Evolutionary conservation across 1,139 yeast genomes (phyloP), one percentile per base, ranked within the genome.

Genomic region (Scheffersomyces illinoinensis): DNA sequence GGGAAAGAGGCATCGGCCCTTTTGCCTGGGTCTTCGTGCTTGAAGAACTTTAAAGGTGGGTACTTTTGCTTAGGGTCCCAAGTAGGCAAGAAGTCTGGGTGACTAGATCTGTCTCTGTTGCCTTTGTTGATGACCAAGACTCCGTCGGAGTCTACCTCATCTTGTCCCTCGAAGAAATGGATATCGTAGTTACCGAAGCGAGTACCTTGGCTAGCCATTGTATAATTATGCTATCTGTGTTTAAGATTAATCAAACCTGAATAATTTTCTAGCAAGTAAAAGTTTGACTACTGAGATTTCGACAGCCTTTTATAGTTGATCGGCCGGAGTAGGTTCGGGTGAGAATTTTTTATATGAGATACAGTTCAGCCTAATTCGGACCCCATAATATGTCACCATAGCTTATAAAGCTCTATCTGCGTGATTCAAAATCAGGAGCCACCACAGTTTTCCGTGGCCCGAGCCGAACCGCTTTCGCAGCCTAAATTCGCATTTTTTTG

Each of bases 1-100:
- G 82, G 78, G 59, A 85, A 80, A 1, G 74, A 67, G n/a, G 83
- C 79, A 66, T 87, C 89, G 12, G 88, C 92, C 60, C 77, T 75
- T 39, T 74, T 68, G 3, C 87, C 90, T 51, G 85, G 83, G 64
- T 86, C 90, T 24, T 73, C 70, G 64, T 77, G 81, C 64, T 79
- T 78, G 67, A 81, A 79, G 58, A 68, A 72, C 60, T 72, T 71
- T 57, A 74, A 68, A 2, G 81, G 79, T 20, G 70, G 71, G 62
- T 71, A 81, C 59, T 76, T 74, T 56, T 76, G 75, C 19, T 63
- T 66, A 10, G 80, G 82, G 61, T 83, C 78, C 84, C 85, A 83
- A 1, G 84, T 76, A 18, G 87, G 87, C 48, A 83, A 74, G 68
- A 77, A 83, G 21, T 75, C 78, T 2, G 84, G 72, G 56, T 53